Evolutionary conservation across 108 stramenopile species (phyloP).

Genomic region (Conticribra guillardii): DNA sequence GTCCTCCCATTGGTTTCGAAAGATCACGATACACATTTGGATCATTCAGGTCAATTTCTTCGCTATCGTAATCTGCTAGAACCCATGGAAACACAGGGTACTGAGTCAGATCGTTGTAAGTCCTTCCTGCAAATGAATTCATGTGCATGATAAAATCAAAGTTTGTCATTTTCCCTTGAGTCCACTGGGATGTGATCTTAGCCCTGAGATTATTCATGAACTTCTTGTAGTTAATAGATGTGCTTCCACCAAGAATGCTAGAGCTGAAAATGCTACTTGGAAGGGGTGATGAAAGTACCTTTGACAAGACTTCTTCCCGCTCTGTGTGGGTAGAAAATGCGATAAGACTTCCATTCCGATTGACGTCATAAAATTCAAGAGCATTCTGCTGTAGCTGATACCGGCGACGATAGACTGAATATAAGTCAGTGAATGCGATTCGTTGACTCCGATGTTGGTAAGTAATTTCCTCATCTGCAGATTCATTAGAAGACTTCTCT

Average conservation of each 20-base stretch:
- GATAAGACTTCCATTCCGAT: constrained; percentile 79
- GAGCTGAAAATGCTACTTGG: constrained; percentile 86
- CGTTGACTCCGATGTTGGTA: constrained; percentile 89
- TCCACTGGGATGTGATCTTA: constrained; percentile 85
- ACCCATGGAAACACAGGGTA: constrained; percentile 99
- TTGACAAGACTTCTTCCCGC: constrained; percentile 80
- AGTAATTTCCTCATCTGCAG: constrained; percentile 66
- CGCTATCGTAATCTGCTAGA: constrained; percentile 93
- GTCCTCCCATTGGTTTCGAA: constrained; percentile 95
- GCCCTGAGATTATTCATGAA: constrained; percentile 83
- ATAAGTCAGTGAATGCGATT: constrained; percentile 79
- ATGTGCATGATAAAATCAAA: constrained; percentile 98
- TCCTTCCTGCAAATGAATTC: constrained; percentile 96
- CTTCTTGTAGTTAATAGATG: constrained; percentile 88
- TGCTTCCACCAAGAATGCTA: constrained; percentile 38
- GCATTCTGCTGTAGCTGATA: constrained; percentile 95
- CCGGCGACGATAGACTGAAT: constrained; percentile 86
- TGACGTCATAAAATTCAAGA: constrained; percentile 91
- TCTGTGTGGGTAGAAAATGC: constrained; percentile 70
- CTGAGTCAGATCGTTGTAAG: constrained; percentile 96
- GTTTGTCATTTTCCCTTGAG: constrained; percentile 92
- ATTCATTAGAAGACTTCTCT: constrained; percentile 41
- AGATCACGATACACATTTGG: constrained; percentile 92
- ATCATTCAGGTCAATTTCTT: constrained; percentile 92
- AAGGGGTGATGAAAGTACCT: constrained; percentile 69